Conservation (phyloP, 306 rosid genomes). For the Dalbergia oliveri region DNA sequence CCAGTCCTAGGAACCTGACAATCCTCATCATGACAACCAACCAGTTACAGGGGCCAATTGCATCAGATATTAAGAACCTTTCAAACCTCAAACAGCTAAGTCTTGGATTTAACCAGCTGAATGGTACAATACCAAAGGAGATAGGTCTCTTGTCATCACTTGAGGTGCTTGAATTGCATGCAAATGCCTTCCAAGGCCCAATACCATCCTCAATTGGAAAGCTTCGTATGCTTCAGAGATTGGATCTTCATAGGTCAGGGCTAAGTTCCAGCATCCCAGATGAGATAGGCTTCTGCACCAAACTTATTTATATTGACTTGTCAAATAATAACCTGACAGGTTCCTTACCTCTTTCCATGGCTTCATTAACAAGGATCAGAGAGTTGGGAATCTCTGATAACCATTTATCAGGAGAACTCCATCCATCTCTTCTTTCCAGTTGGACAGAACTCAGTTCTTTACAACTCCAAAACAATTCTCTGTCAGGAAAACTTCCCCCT, state of each 20-base stretch:
- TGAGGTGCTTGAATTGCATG: slow-evolving; percentile 47
- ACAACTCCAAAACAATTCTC: slow-evolving; percentile 30
- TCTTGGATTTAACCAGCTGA: slow-evolving; percentile 40
- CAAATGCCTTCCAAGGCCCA: slow-evolving; percentile 29
- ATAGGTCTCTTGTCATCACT: slow-evolving; percentile 37
- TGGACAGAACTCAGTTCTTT: slow-evolving; percentile 39
- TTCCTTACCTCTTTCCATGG: slow-evolving; percentile 47
- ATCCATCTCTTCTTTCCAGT: slow-evolving; percentile 44
- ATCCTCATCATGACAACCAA: neutral
- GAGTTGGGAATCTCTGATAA: slow-evolving; percentile 36
- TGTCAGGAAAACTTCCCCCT: slow-evolving; percentile 41
- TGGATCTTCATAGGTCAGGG: slow-evolving; percentile 33
- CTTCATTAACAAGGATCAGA: slow-evolving; percentile 41
- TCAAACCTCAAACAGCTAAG: slow-evolving; percentile 34
- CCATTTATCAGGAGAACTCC: slow-evolving; percentile 40
- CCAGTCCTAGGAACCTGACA: slow-evolving; percentile 37
- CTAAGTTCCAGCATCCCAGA: slow-evolving; percentile 44
- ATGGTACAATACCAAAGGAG: slow-evolving; percentile 44
- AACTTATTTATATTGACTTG: slow-evolving; percentile 36
- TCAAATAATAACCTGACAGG: slow-evolving; percentile 42
- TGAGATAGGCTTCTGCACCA: slow-evolving; percentile 44
- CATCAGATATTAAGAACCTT: slow-evolving; percentile 36
- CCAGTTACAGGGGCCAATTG: slow-evolving; percentile 31
- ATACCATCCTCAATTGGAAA: slow-evolving; percentile 47
- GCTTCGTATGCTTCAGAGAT: slow-evolving; percentile 21